phyloP scores from a whole-genome alignment of 2,329 filamentous ascomycete genomes.

The Penicillium rolfsii region DNA sequence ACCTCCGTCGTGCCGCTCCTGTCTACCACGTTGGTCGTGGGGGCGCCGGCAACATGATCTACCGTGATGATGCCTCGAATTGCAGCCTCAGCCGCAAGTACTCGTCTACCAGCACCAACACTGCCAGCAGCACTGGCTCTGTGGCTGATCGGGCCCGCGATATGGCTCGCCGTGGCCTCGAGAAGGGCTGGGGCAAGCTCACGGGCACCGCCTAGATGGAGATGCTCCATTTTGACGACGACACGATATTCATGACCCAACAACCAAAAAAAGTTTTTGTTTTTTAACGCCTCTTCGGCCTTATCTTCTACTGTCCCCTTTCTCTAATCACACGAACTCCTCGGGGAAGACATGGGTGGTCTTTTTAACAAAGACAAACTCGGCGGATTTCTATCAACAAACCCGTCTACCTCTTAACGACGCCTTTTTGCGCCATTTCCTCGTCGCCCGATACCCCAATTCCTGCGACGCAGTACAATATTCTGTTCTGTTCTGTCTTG shows the following conservation, averaged over 20 bases:
- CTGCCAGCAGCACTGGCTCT: constrained; percentile 42
- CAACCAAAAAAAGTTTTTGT: constrained; percentile 32
- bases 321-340: constrained; percentile 16
- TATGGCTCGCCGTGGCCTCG: constrained; percentile 41
- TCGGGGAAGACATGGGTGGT: constrained; percentile 5
- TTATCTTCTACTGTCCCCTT: background rate
- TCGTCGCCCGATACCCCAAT: constrained; percentile 19
- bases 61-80: constrained; percentile 32
- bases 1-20: constrained; percentile 60
- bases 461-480: constrained; percentile 5
- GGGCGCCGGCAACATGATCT: constrained; percentile 60
- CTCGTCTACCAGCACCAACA: constrained; percentile 41
- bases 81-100: constrained; percentile 41
- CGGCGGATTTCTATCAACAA: constrained; percentile 4
- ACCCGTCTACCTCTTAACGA: background rate
- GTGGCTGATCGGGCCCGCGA: constrained; percentile 40
- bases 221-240: constrained; percentile 23
- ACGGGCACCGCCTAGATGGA: constrained; percentile 38
- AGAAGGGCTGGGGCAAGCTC: constrained; percentile 48
- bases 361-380: background rate
- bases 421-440: background rate
- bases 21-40: constrained; percentile 67
- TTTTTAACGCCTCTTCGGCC: constrained; percentile 9
- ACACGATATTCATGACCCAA: constrained; percentile 26
- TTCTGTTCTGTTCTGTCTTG: background rate